phyloP scores from a whole-genome alignment of 129 eudicot species.

The Erigeron canadensis region DNA sequence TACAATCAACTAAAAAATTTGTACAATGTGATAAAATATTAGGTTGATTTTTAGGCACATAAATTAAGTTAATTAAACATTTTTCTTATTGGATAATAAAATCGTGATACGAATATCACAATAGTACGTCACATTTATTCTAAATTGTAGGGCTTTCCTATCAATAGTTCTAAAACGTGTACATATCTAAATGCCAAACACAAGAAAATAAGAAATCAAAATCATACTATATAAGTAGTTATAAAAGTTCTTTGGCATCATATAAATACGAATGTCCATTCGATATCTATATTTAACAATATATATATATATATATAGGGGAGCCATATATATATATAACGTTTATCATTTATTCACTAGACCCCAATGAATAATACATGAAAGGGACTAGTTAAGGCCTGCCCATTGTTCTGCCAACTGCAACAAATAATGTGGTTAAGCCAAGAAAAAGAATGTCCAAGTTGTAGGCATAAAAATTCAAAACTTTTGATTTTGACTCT shows the following conservation, averaged over 20 bases:
- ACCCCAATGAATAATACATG: background rate
- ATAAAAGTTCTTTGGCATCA: background rate
- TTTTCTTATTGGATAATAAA: too few relatives aligned
- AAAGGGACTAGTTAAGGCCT: constrained; percentile 4
- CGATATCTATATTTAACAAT: background rate
- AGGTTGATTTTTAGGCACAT: too few relatives aligned
- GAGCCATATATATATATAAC: background rate
- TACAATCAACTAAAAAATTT: too few relatives aligned
- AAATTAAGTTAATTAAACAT: too few relatives aligned
- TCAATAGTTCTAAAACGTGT: too few relatives aligned
- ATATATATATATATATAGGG: background rate
- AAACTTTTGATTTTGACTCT: constrained; percentile 22
- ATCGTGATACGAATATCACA: too few relatives aligned
- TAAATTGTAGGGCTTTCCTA: too few relatives aligned
- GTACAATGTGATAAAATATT: too few relatives aligned
- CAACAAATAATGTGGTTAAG: constrained; percentile 8
- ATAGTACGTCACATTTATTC: too few relatives aligned
- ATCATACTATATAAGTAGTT: too few relatives aligned
- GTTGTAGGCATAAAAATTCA: constrained; percentile 9
- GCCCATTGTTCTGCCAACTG: constrained; percentile 9
- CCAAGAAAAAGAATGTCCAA: constrained; percentile 31
- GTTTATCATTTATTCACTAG: background rate
- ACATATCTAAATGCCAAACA: too few relatives aligned
- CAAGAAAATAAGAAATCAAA: too few relatives aligned
- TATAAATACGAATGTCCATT: background rate